phyloP scores from a whole-genome alignment of 2,329 filamentous ascomycete genomes.

The Fusarium beomiforme region DNA sequence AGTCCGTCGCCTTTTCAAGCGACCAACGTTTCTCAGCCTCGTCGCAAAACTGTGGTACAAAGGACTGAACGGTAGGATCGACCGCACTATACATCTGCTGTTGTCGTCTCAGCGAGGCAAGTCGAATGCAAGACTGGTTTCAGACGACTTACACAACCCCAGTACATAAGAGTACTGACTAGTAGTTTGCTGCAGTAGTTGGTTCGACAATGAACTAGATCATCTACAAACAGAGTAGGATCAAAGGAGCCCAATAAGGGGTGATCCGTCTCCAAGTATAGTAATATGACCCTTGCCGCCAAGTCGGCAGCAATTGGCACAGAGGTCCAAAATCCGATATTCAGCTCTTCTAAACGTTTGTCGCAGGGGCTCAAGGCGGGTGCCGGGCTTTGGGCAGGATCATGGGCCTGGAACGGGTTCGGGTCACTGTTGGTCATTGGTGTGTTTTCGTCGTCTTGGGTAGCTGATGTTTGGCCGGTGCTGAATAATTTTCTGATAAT shows the following conservation, averaged over 20 bases:
- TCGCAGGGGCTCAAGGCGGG: conserved; percentile 25
- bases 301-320: conserved; percentile 44
- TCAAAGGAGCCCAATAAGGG: conserved; percentile 52
- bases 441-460: neutral
- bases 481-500: neutral
- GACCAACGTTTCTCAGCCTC: conserved; percentile 21
- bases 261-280: conserved; percentile 52
- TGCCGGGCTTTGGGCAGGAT: neutral
- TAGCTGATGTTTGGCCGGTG: neutral
- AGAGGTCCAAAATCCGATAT: conserved; percentile 50
- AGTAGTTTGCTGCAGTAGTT: conserved; percentile 8
- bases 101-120: neutral
- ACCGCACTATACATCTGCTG: conserved; percentile 24
- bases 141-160: conserved; percentile 22
- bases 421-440: neutral
- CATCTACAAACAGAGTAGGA: conserved; percentile 47
- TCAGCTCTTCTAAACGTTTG: conserved; percentile 41
- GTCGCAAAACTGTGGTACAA: conserved; percentile 6
- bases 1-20: conserved; percentile 11
- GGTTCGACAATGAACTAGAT: conserved; percentile 42
- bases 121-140: neutral
- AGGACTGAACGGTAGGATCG: neutral
- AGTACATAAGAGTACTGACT: conserved; percentile 18
- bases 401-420: conserved; percentile 7
- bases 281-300: conserved; percentile 48